A percentile compares a stretch with the other conserved stretches of the same genome.
Evolutionary conservation across 2,329 filamentous ascomycete genomes (phyloP).

Genomic region (Neofusicoccum cordaticola): DNA sequence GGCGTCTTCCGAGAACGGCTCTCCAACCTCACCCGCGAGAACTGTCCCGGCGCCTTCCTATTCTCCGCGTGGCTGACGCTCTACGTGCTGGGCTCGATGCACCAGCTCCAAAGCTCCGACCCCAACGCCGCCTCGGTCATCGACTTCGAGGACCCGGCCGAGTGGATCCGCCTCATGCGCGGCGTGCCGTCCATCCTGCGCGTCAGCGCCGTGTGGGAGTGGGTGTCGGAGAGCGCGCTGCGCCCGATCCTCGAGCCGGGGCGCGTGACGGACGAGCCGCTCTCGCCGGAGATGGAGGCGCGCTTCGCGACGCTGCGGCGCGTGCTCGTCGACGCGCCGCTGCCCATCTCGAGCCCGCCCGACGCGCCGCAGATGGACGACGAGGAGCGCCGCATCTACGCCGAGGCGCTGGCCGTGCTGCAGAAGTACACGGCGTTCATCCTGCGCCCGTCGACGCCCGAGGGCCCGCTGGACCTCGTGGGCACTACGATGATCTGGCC

Average conservation of each 20-base stretch:
- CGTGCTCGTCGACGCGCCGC: not conserved
- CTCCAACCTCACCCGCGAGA: constrained; percentile 15
- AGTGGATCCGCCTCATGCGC: constrained; percentile 14
- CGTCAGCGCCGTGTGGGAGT: constrained; percentile 6
- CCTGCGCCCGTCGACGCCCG: not conserved
- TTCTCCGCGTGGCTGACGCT: constrained; percentile 10
- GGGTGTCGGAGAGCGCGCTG: constrained; percentile 11
- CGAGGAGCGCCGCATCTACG: not conserved
- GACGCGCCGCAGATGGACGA: not conserved
- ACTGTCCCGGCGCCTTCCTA: constrained; percentile 12
- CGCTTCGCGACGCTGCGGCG: constrained; percentile 7
- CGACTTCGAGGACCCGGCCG: constrained; percentile 6
- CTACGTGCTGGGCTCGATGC: constrained; percentile 5
- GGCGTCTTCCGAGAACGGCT: constrained; percentile 10
- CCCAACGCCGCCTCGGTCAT: not conserved
- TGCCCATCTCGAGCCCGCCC: not conserved
- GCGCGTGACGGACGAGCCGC: not conserved
- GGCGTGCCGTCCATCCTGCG: constrained; percentile 11
- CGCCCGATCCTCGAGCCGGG: constrained; percentile 4
- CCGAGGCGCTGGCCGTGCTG: constrained; percentile 3
- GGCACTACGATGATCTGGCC: constrained; percentile 15
- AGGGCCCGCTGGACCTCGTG: constrained; percentile 10
- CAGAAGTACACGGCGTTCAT: constrained; percentile 13
- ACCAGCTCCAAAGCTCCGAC: constrained; percentile 8
- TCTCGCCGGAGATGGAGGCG: not conserved